Conservation (phyloP, 139 green algal species). For the Microglena sp. region DNA sequence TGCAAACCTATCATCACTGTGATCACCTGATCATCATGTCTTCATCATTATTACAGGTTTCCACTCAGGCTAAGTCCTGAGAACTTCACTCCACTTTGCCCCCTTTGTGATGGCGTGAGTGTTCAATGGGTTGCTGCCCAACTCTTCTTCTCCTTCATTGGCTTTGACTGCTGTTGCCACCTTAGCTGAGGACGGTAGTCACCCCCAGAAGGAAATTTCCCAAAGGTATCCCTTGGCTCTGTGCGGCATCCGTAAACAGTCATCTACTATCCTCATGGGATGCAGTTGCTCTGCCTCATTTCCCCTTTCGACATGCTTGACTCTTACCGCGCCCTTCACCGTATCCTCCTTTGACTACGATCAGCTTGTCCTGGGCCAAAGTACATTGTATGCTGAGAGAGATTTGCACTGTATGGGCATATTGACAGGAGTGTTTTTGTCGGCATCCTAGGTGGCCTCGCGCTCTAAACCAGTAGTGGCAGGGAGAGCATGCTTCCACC, state of each 20-base stretch:
- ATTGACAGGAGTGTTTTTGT: not conserved
- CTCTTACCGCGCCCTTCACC: not conserved
- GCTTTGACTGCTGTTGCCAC: conserved; percentile 53
- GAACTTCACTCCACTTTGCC: too few species aligned
- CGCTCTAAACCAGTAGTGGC: conserved; percentile 19
- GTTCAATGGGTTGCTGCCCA: conserved; percentile 49
- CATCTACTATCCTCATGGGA: not conserved
- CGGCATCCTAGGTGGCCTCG: not conserved
- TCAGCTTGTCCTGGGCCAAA: conserved; percentile 21
- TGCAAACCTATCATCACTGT: not conserved
- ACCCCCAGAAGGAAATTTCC: conserved; percentile 29
- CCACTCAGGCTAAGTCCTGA: conserved; percentile 7
- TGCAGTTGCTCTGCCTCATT: conserved; percentile 15
- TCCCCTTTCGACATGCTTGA: too few species aligned
- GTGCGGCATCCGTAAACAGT: conserved; percentile 19
- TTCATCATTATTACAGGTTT: conserved; percentile 44
- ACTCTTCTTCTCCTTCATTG: conserved; percentile 43
- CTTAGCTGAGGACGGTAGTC: conserved; percentile 49
- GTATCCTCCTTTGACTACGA: not conserved
- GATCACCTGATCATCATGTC: conserved; percentile 12
- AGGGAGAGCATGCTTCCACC: conserved; percentile 35
- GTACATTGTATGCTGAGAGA: conserved; percentile 24
- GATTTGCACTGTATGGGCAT: conserved; percentile 22
- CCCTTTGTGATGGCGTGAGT: too few species aligned
- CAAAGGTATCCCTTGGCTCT: conserved; percentile 41